Percentiles rank a stretch among this genome's conserved stretches.
Evolutionary conservation across 176 grass and related monocot species (phyloP).

Genomic region (Coix lacrymajobi): DNA sequence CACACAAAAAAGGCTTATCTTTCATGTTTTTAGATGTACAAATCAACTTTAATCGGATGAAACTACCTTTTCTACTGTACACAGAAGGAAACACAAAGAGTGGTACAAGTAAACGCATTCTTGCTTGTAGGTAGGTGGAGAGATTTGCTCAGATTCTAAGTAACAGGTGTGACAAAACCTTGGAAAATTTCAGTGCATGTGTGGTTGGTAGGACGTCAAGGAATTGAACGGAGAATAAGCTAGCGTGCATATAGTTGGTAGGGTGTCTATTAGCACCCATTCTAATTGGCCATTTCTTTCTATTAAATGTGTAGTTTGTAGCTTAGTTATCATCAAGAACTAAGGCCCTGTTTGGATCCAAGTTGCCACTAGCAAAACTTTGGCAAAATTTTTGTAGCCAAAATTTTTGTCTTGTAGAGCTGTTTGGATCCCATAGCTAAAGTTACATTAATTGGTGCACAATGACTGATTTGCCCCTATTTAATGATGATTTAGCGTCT

Average conservation of each 20-base stretch:
- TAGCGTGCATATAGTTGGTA: constrained; percentile 24
- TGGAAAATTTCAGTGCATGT: constrained; percentile 16
- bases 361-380: too few relatives aligned
- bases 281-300: neutral
- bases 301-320: neutral
- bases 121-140: constrained; percentile 20
- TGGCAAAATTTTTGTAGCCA: too few relatives aligned
- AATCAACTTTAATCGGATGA: neutral
- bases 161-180: constrained; percentile 39
- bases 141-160: constrained; percentile 50
- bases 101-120: neutral
- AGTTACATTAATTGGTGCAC: too few relatives aligned
- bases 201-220: constrained; percentile 51
- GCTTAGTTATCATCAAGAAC: constrained; percentile 1
- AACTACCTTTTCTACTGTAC: neutral
- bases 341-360: too few relatives aligned
- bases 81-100: neutral
- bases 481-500: too few relatives aligned
- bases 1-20: neutral
- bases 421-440: too few relatives aligned
- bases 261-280: constrained; percentile 2
- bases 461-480: too few relatives aligned
- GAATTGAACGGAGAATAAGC: neutral
- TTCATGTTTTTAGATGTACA: neutral
- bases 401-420: too few relatives aligned